Evolutionary conservation across 2,329 filamentous ascomycete genomes (phyloP), one percentile per base, ranked within the genome.

Genomic region (Volutella citrinella): DNA sequence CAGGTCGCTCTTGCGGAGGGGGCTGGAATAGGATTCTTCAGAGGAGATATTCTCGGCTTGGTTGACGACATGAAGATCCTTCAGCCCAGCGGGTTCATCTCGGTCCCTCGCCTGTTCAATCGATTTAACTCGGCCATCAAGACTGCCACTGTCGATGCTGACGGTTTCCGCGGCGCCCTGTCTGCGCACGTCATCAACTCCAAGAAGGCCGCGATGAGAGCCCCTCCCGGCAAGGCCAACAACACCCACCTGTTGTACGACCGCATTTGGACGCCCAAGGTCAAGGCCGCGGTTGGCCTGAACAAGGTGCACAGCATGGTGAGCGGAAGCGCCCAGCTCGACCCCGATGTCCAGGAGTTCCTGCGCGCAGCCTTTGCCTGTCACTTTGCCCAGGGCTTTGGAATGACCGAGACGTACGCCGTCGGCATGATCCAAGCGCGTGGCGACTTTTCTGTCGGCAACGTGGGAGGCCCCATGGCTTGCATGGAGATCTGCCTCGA

Each of bases 361-460:
- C 76, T 97, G 30, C 84, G 89, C 27, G 80, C 90, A 23, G 84
- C 86, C 19, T 87, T 95, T 45, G 84, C 77, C 40, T 86, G 83
- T 63, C 72, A 80, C 54, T 85, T 97, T 54, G 63, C 78, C 19
- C 91, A 97, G 65, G 93, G 91, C 19, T 98, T 91, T 60, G 93
- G 93, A 30, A 72, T 98, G 60, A 98, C 93, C 2, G 93, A 98
- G 66, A 86, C 89, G 1, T 96, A 95, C 55, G 89, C 90, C 26
- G 76, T 84, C 19, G 80, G 77, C 15, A 73, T 83, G 10, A 76
- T 79, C 21, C 93, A 97, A 66, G 54, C 77, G 10, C 60, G 68
- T 3, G 74, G 74, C 28, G 93, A 98, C 60, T 80, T 86, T 56
- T 76, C 74, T 8, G 68, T 82, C 5, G 89, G 88, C 42, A 95